Conservation (phyloP, 2,329 filamentous ascomycete genomes). For the Ophiocordyceps australis region DNA sequence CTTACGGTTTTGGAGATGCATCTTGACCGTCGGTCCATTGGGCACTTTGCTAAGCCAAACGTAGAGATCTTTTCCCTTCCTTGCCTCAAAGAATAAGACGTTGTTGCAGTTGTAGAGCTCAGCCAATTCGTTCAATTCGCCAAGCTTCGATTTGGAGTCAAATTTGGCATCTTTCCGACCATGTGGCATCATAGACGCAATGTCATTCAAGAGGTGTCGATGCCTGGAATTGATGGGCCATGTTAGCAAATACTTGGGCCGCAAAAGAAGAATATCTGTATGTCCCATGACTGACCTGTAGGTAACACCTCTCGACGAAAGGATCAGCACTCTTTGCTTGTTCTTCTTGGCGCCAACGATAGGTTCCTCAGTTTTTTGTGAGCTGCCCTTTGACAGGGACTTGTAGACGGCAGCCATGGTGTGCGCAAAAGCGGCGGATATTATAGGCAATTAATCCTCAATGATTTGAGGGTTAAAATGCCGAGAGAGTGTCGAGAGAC, state of each 20-base stretch:
- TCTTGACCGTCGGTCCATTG: conserved; percentile 41
- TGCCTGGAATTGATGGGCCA: conserved; percentile 59
- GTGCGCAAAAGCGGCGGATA: not conserved
- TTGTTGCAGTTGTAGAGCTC: conserved; percentile 88
- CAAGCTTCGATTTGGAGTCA: conserved; percentile 82
- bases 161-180: conserved; percentile 90
- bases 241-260: too few relatives aligned
- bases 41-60: conserved; percentile 85
- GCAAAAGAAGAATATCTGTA: too few relatives aligned
- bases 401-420: conserved; percentile 57
- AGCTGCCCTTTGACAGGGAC: conserved; percentile 43
- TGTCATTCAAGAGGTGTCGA: conserved; percentile 79
- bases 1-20: conserved; percentile 63
- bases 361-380: conserved; percentile 27
- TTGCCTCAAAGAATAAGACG: conserved; percentile 84
- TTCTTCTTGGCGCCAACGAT: conserved; percentile 38
- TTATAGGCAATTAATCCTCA: too few relatives aligned
- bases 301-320: conserved; percentile 85
- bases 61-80: conserved; percentile 89
- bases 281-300: conserved; percentile 39
- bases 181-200: conserved; percentile 78
- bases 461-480: too few relatives aligned
- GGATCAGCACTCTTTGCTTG: conserved; percentile 66
- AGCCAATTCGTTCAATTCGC: conserved; percentile 58
- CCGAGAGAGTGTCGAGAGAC: too few relatives aligned